Evolutionary conservation across 805 yeast genomes (phyloP), one percentile per base, ranked within the genome.

Genomic region (Pichia insulana): DNA sequence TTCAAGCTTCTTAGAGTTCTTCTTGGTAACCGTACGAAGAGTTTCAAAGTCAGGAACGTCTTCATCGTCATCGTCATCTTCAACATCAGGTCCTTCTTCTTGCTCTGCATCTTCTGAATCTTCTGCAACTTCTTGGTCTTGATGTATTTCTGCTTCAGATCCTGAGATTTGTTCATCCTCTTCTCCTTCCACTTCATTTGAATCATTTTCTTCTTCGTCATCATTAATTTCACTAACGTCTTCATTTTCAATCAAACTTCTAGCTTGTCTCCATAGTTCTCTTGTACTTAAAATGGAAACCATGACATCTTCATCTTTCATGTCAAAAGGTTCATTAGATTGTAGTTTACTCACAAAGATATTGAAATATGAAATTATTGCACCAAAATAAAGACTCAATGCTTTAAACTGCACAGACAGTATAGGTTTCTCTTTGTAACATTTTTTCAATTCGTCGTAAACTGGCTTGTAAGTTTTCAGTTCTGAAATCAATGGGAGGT

Each of bases 271-370:
- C 96, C 96, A 89, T 15, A 85, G 71, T 56, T 90, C 96, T 50
- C 94, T 73, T 3, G 92, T 71, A 41, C 83, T 78, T 41, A 90
- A 65, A 28, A 90, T 80, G 25, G 83, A 74, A 55, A 85, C 88
- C 96, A 92, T 90, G 2, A 90, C 81, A 3, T 90, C 83, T 50
- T 83, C 90, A 43, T 86, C 94, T 53, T 86, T 87, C 82, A 89
- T 78, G 10, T 74, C 64, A 43, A 60, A 56, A 17, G 45, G 52
- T 40, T 77, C 82, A 22, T 76, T 80, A 18, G 67, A 66, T 35
- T 66, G 62, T 32, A 80, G 56, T 36, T 75, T 71, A 31, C 78
- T 78, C 15, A 75, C 62, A 48, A 90, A 76, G 13, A 92, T 57
- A 3, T 95, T 83, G 53, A 90, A 76, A 59, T 88, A 90, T 6